Base-by-base conservation (phyloP, 1,284 basidiomycete genomes). In the Boletus hoseneyae region DNA sequence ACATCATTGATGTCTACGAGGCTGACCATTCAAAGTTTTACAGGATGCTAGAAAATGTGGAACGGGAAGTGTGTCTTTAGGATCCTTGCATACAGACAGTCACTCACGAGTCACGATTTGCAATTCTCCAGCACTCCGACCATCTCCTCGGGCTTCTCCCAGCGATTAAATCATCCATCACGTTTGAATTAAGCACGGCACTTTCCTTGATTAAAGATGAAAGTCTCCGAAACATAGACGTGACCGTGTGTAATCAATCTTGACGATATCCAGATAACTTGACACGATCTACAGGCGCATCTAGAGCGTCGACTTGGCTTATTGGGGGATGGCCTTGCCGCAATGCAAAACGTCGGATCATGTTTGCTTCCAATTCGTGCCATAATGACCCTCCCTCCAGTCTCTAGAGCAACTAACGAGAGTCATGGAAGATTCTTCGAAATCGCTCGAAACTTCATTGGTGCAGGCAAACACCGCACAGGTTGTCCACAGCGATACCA, bases 401-500 rank as follows among this genome's bases (percentile, higher is more conserved):
- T 63, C 63, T n/a, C 35, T 67, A 16, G 45, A 51, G 15, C 60
- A 57, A 21, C 57, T 73, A 7, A 43, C 55, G 23, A 49, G 52
- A 8, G 51, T 58, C 19, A 47, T 64, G 18, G 55, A 52, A 15
- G 50, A 62, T 19, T 63, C 67, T 0, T 53, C 63, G 2, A 50
- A 42, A 19, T 45, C 64, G 27, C 55, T 74, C 13, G 61, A 64
- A 37, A 49, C 44, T 5, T 69, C 62, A 12, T 38, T 66, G 23
- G 54, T 47, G 7, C 61, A 66, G 42, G 65, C 71, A 1, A 54
- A 58, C 32, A 48, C 59, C 21, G 64, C 69, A 6, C 65, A 66
- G 21, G 60, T 55, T 19, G 63, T 69, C 30, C 73, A 73, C 43
- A 59, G 65, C 36, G 67, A 71, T 30, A 66, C 70, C 15, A 54